phyloP scores from a whole-genome alignment of 1,284 basidiomycete species.

The Rhodofomes roseus region DNA sequence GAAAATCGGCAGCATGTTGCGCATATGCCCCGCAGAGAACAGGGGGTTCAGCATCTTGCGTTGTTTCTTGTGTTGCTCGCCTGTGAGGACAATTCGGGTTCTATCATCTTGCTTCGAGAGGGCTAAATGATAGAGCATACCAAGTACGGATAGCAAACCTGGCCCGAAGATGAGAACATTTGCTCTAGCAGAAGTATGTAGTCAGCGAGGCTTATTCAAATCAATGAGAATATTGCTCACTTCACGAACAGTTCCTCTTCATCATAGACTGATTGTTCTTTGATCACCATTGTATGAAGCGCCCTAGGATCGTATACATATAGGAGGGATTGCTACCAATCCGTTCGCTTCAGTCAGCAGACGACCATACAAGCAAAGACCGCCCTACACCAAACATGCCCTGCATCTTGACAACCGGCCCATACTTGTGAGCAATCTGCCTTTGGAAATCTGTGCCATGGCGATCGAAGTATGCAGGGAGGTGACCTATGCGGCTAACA shows the following conservation, averaged over 20 bases:
- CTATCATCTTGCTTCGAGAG: not conserved
- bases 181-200: not conserved
- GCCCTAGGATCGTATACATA: slow-evolving; percentile 7
- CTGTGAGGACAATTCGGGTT: slow-evolving; percentile 9
- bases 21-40: slow-evolving; percentile 21
- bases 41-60: slow-evolving; percentile 26
- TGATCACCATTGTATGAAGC: slow-evolving; percentile 4
- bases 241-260: slow-evolving; percentile 3
- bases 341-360: not conserved
- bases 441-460: slow-evolving; percentile 14
- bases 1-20: slow-evolving; percentile 22
- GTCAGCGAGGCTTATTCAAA: not conserved
- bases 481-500: slow-evolving; percentile 6
- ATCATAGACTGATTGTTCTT: slow-evolving; percentile 1
- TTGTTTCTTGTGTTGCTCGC: slow-evolving; percentile 21
- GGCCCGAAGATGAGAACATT: slow-evolving; percentile 5
- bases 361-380: no score
- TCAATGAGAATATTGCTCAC: not conserved
- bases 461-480: slow-evolving; percentile 8
- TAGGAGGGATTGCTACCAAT: slow-evolving; percentile 1
- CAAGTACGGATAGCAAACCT: slow-evolving; percentile 1
- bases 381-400: slow-evolving; percentile 13
- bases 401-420: slow-evolving; percentile 15
- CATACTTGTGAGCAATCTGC: slow-evolving; percentile 15
- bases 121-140: not conserved